Base-by-base conservation (phyloP, 2,329 filamentous ascomycete species). In the Ilyonectria robusta region DNA sequence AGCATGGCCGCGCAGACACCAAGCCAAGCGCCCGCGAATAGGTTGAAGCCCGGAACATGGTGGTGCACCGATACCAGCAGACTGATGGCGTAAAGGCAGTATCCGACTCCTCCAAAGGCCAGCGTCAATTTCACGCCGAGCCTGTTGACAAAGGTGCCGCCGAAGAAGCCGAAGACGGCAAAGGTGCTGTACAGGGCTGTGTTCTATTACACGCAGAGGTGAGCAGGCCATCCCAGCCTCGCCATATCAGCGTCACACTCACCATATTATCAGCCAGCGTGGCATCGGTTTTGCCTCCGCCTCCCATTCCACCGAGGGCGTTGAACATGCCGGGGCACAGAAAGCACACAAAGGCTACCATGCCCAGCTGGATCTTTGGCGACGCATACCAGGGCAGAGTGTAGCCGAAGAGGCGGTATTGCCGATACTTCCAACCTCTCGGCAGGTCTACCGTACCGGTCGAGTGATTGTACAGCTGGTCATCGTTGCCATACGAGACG, bases 1-100 rank as follows among this genome's bases (percentile, higher is more conserved):
- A 96, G 85, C 53, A 95, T 84, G 76, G 91, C 93, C 55, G 93
- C 93, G 76, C 93, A 95, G 67, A 94, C 82, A 80, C 93, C 93
- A 50, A 95, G 88, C 72, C 93, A 87, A 17, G 90, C 91, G 70
- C 93, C 93, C 3, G 93, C 89, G 73, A 95, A 94, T 72, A 93
- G 88, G 65, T 78, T 77, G 65, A 78, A 78, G 56, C 68, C 76
- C 1, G 69, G 57, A 15, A 78, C 74, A 46, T 84, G 68, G n/a
- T 84, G 91, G 81, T 94, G 91, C 72, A 88, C 90, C 80, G 91
- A 94, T 79, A 84, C 86, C 19, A 94, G 84, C 79, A 93, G 91
- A 63, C 88, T 88, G 55, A 89, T 87, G 47, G 92, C 86, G 77
- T 94, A 94, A 79, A 94, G 82, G 74, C 87, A 92, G 74, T 73